These are phyloP conservation scores for Neltuma alba DNA, from an alignment of 306 rosid species.

Conservation along the genomic window DNA sequence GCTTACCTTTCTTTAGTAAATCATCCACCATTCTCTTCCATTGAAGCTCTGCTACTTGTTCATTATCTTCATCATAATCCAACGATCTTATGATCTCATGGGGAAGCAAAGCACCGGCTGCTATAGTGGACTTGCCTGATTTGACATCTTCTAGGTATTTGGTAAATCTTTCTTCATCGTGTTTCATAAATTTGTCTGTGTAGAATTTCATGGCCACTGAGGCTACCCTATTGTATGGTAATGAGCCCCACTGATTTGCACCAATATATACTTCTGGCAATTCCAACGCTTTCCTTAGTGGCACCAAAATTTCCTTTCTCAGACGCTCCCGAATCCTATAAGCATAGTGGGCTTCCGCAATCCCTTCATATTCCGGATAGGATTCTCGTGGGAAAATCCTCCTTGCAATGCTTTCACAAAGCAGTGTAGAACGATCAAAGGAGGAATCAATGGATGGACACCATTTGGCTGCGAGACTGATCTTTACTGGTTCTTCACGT, in stretches of 20 bases:
- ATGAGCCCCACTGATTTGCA: conserved; percentile 51
- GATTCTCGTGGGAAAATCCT: conserved; percentile 55
- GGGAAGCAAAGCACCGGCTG: conserved; percentile 70
- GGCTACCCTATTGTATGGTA: conserved; percentile 66
- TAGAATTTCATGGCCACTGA: conserved; percentile 67
- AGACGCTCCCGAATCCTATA: conserved; percentile 68
- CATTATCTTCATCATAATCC: conserved; percentile 33
- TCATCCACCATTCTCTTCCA: conserved; percentile 76
- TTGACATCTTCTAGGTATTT: conserved; percentile 52
- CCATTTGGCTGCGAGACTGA: conserved; percentile 79
- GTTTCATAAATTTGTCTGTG: conserved; percentile 52
- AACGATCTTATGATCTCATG: conserved; percentile 53
- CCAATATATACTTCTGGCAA: conserved; percentile 79
- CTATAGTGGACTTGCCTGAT: conserved; percentile 47
- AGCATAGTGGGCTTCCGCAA: conserved; percentile 70
- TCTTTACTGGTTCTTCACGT: conserved; percentile 26
- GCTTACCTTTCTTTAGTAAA: conserved; percentile 46
- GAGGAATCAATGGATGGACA: conserved; percentile 78
- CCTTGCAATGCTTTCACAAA: conserved; percentile 68
- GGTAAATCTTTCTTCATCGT: conserved; percentile 53
- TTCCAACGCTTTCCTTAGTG: conserved; percentile 60
- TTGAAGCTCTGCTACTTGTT: conserved; percentile 65
- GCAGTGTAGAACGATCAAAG: conserved; percentile 54
- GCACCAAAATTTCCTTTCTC: conserved; percentile 68
- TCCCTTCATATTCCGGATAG: conserved; percentile 52